phyloP scores from a whole-genome alignment of 352 stramenopile species.

The Pythium aphanidermatum region DNA sequence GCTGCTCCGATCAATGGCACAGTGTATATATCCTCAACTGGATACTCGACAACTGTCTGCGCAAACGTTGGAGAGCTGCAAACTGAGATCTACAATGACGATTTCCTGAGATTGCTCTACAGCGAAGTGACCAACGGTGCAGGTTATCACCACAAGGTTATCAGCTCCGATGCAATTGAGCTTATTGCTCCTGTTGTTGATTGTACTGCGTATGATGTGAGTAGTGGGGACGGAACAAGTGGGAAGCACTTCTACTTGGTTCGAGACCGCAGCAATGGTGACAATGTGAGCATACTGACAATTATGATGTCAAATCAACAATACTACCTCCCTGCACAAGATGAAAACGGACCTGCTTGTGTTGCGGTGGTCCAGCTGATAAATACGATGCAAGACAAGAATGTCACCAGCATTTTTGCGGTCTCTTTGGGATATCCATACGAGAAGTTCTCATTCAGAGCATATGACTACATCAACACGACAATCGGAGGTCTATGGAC shows the following conservation, averaged over 20 bases:
- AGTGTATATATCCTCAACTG: neutral
- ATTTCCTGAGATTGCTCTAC: constrained; percentile 8
- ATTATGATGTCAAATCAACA: constrained; percentile 9
- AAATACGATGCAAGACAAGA: neutral
- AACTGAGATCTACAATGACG: constrained; percentile 3
- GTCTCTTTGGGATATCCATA: constrained; percentile 11
- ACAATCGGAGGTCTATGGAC: neutral
- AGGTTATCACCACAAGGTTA: constrained; percentile 10
- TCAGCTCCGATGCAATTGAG: constrained; percentile 2
- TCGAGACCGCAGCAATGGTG: neutral
- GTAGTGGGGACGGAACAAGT: neutral
- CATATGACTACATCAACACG: neutral
- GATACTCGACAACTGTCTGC: constrained; percentile 3
- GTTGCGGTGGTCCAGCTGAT: constrained; percentile 2
- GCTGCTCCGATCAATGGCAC: neutral
- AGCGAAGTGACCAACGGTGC: constrained; percentile 1
- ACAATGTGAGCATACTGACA: constrained; percentile 5
- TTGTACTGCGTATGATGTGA: constrained; percentile 1
- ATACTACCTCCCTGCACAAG: constrained; percentile 1
- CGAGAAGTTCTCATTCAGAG: neutral
- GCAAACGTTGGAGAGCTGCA: neutral
- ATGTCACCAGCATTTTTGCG: neutral
- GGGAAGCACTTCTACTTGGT: constrained; percentile 5
- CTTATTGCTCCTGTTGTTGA: constrained; percentile 13
- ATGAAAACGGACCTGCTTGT: neutral